Evolutionary conservation across 805 yeast species (phyloP).

Genomic region (Hemisphaericaspora nanyangensis): DNA sequence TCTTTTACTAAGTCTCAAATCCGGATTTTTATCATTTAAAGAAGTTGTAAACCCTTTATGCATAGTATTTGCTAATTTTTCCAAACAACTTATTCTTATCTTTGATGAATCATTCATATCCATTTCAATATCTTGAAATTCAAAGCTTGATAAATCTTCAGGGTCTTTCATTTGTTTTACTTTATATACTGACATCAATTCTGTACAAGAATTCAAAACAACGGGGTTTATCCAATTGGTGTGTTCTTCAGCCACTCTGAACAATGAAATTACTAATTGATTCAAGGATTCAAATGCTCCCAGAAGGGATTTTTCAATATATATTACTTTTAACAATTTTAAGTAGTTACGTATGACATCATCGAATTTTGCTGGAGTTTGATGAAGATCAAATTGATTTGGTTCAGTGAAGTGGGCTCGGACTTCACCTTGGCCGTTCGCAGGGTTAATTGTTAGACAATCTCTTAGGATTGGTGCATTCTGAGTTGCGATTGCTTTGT

Average conservation of each 20-base stretch:
- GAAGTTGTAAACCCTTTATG: constrained; percentile 75
- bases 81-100: constrained; percentile 29
- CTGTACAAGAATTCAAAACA: constrained; percentile 37
- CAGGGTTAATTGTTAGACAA: constrained; percentile 35
- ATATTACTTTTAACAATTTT: constrained; percentile 31
- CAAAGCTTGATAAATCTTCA: constrained; percentile 15
- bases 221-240: constrained; percentile 50
- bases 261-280: constrained; percentile 42
- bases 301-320: constrained; percentile 28
- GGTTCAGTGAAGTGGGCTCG: constrained; percentile 34
- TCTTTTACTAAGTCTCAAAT: constrained; percentile 46
- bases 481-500: constrained; percentile 15
- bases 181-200: constrained; percentile 37
- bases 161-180: constrained; percentile 29
- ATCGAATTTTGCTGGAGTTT: constrained; percentile 34
- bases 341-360: constrained; percentile 31
- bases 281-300: constrained; percentile 31
- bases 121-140: constrained; percentile 17
- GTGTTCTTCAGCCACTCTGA: constrained; percentile 51
- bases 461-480: constrained; percentile 16
- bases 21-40: constrained; percentile 71
- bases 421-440: constrained; percentile 22
- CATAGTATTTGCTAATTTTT: constrained; percentile 57
- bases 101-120: constrained; percentile 12
- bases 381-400: constrained; percentile 37